Evolutionary conservation across 2,329 filamentous ascomycete genomes (phyloP).

Genomic region (Ophiostoma montium): DNA sequence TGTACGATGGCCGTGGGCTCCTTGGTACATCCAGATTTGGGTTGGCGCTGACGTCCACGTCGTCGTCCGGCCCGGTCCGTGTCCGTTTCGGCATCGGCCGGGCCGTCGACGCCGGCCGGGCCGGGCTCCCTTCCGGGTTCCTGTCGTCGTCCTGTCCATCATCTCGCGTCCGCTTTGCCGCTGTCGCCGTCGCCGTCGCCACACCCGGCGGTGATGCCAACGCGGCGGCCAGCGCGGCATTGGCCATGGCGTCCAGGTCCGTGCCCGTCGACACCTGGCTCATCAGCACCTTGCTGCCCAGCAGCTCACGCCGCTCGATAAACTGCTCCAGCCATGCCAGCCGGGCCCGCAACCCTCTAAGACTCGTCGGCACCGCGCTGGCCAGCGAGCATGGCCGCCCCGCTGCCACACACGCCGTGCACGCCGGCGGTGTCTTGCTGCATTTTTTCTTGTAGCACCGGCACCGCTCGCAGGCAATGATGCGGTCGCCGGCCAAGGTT

Average conservation of each 20-base stretch:
- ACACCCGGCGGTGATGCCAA: too few species aligned
- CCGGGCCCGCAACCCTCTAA: conserved; percentile 25
- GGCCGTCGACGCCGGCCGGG: neutral
- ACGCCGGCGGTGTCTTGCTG: conserved; percentile 28
- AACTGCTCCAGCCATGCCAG: conserved; percentile 24
- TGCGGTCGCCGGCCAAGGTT: neutral
- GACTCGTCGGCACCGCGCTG: conserved; percentile 16
- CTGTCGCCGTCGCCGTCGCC: neutral
- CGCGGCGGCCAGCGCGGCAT: neutral
- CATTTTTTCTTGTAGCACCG: conserved; percentile 27
- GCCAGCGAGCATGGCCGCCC: conserved; percentile 26
- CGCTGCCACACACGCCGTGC: conserved; percentile 25
- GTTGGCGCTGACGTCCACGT: too few species aligned
- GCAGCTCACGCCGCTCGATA: neutral
- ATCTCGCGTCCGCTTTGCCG: neutral
- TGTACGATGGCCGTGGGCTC: neutral
- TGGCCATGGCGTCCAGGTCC: conserved; percentile 1
- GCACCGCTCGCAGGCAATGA: conserved; percentile 8
- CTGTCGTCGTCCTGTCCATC: neutral
- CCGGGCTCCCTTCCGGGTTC: neutral
- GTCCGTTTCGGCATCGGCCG: neutral
- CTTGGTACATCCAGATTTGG: too few species aligned
- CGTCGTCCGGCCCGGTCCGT: neutral
- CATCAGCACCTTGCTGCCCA: conserved; percentile 7
- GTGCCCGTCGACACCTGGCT: conserved; percentile 19